These are phyloP conservation scores for Mycena vulgaris DNA, from an alignment of 768 basidiomycete species.

Conservation along the genomic window DNA sequence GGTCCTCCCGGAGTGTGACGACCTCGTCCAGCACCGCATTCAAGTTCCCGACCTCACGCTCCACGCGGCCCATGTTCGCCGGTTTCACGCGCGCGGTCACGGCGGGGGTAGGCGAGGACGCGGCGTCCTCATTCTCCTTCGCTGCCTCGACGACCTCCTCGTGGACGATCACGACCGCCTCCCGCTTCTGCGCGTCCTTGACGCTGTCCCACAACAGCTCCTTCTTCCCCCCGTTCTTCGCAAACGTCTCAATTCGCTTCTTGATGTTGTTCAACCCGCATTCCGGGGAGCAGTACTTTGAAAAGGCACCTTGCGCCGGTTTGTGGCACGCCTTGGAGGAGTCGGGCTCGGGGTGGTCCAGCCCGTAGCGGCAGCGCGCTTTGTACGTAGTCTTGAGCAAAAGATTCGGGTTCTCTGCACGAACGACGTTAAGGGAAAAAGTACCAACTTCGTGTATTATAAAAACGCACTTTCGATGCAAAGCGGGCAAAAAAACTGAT, in stretches of 20 bases:
- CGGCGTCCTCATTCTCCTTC: slow-evolving; percentile 40
- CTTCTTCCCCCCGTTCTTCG: slow-evolving; percentile 73
- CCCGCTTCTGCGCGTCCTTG: slow-evolving; percentile 76
- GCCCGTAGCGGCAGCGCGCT: slow-evolving; percentile 80
- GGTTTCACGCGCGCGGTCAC: slow-evolving; percentile 45
- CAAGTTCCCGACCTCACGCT: slow-evolving; percentile 71
- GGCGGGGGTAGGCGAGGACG: not conserved
- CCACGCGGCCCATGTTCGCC: slow-evolving; percentile 61
- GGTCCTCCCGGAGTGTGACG: slow-evolving; percentile 71
- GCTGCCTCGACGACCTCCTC: slow-evolving; percentile 43
- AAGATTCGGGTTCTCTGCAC: slow-evolving; percentile 71
- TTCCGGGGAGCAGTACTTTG: slow-evolving; percentile 93
- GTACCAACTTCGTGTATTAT: not conserved
- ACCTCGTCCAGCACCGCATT: slow-evolving; percentile 69
- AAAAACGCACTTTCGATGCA: slow-evolving; percentile 79
- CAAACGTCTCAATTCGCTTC: slow-evolving; percentile 72
- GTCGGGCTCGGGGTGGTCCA: slow-evolving; percentile 72
- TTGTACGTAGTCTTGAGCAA: slow-evolving; percentile 84
- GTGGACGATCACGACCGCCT: slow-evolving; percentile 74
- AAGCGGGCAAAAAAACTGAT: slow-evolving; percentile 91
- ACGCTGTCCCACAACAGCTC: slow-evolving; percentile 83
- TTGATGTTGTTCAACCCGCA: slow-evolving; percentile 87
- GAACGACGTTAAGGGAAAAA: slow-evolving; percentile 14
- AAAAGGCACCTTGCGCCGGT: slow-evolving; percentile 85
- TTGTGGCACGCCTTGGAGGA: slow-evolving; percentile 83